A percentile compares a stretch with the other conserved stretches of the same genome.
phyloP scores from a whole-genome alignment of 2,329 filamentous ascomycete genomes.

The Massarina eburnea region DNA sequence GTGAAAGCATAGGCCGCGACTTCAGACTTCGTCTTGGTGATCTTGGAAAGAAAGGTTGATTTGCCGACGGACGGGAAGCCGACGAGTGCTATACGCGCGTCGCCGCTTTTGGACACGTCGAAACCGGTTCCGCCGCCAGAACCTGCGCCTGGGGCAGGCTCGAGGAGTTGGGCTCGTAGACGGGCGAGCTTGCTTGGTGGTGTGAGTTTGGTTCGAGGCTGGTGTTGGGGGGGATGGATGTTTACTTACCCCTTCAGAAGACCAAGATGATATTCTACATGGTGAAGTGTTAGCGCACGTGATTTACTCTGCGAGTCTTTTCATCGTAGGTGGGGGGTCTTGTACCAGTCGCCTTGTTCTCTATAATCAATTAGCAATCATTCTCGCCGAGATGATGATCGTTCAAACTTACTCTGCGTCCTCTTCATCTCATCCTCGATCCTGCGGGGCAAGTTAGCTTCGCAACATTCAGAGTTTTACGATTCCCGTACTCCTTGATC shows the following conservation, averaged over 20 bases:
- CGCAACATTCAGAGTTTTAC: constrained; percentile 26
- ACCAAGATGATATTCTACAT: constrained; percentile 92
- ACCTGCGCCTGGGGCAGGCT: constrained; percentile 79
- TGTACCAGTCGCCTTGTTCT: constrained; percentile 98
- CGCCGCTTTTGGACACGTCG: constrained; percentile 88
- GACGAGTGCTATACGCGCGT: constrained; percentile 94
- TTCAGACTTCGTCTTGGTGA: constrained; percentile 96
- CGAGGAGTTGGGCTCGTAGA: constrained; percentile 88
- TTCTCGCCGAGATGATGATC: background rate
- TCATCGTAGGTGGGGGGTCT: background rate
- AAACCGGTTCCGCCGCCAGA: constrained; percentile 81
- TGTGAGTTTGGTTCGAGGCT: constrained; percentile 19
- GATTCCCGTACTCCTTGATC: constrained; percentile 85
- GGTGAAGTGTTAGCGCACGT: constrained; percentile 40
- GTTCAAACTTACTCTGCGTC: constrained; percentile 78
- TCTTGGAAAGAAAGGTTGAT: constrained; percentile 97
- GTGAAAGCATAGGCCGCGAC: constrained; percentile 97
- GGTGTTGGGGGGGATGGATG: background rate
- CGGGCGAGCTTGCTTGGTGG: constrained; percentile 83
- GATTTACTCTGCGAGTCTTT: constrained; percentile 5
- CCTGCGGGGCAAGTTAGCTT: constrained; percentile 56
- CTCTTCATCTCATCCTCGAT: constrained; percentile 99
- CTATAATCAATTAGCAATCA: constrained; percentile 54
- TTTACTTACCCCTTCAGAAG: constrained; percentile 89
- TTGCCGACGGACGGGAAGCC: constrained; percentile 99